phyloP scores from a whole-genome alignment of 2,329 filamentous ascomycete species.

The Hypoxylon sp. region DNA sequence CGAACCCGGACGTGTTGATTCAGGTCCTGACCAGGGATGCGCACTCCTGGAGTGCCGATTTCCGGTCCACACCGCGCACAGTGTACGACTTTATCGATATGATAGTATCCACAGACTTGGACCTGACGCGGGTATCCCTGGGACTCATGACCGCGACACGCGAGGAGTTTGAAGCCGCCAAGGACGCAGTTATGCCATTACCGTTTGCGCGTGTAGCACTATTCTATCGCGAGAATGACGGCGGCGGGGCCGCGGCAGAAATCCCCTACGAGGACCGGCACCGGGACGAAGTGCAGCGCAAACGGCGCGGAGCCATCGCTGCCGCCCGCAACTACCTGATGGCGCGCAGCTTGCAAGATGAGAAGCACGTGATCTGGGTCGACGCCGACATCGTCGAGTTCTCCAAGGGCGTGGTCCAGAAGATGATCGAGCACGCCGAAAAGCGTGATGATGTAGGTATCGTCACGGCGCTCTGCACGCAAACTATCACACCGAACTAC shows the following conservation, averaged over 20 bases:
- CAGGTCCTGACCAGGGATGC: slow-evolving; percentile 50
- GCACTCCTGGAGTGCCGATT: slow-evolving; percentile 51
- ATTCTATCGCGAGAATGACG: slow-evolving; percentile 45
- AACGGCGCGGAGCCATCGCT: slow-evolving; percentile 51
- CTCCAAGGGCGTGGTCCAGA: slow-evolving; percentile 52
- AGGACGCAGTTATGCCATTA: slow-evolving; percentile 43
- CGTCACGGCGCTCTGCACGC: slow-evolving; percentile 55
- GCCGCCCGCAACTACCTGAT: slow-evolving; percentile 55
- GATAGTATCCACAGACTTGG: slow-evolving; percentile 48
- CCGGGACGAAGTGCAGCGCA: slow-evolving; percentile 45
- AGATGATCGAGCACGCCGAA: slow-evolving; percentile 52
- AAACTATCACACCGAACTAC: slow-evolving; percentile 54
- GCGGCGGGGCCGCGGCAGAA: slow-evolving; percentile 25
- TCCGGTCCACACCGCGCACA: slow-evolving; percentile 49
- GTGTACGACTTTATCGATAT: slow-evolving; percentile 53
- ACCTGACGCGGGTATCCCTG: slow-evolving; percentile 48
- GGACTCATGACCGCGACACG: slow-evolving; percentile 50
- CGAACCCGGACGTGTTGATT: slow-evolving; percentile 47
- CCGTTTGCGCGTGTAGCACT: slow-evolving; percentile 50
- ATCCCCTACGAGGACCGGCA: slow-evolving; percentile 47
- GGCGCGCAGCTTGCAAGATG: slow-evolving; percentile 51
- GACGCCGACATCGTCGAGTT: slow-evolving; percentile 57
- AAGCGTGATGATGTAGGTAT: slow-evolving; percentile 51
- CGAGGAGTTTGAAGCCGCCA: slow-evolving; percentile 48
- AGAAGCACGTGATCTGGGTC: slow-evolving; percentile 56